Percentiles rank a stretch among this genome's conserved stretches.
phyloP scores from a whole-genome alignment of 495 filamentous ascomycete species.

The Xylaria telfairii region DNA sequence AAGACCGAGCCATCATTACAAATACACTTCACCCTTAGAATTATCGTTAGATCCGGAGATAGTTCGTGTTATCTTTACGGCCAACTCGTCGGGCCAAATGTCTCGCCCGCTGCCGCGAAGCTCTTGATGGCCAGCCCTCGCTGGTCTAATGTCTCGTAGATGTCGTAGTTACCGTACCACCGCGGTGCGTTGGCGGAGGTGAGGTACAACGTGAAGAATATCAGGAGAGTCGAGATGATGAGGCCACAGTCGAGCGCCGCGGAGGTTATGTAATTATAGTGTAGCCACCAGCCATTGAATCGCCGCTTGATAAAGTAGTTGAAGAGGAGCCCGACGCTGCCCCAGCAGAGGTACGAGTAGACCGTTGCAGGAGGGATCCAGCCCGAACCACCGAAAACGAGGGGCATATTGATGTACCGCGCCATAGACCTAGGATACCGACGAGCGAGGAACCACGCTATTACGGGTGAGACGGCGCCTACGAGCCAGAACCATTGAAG shows the following conservation, averaged over 20 bases:
- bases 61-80: slow-evolving; percentile 30
- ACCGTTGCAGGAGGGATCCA: slow-evolving; percentile 68
- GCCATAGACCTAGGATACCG: slow-evolving; percentile 60
- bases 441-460: slow-evolving; percentile 66
- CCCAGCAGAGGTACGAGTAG: slow-evolving; percentile 72
- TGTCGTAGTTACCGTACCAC: slow-evolving; percentile 71
- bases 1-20: neutral
- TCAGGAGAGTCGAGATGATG: slow-evolving; percentile 68
- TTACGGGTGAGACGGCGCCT: slow-evolving; percentile 63
- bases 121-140: slow-evolving; percentile 41
- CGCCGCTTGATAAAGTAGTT: slow-evolving; percentile 68
- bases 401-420: slow-evolving; percentile 68
- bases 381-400: slow-evolving; percentile 69
- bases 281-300: slow-evolving; percentile 75
- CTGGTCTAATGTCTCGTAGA: slow-evolving; percentile 49
- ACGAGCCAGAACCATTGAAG: slow-evolving; percentile 74
- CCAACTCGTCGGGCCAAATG: slow-evolving; percentile 54
- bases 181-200: slow-evolving; percentile 56
- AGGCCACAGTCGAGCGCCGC: slow-evolving; percentile 75
- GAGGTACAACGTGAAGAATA: slow-evolving; percentile 71
- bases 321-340: slow-evolving; percentile 69
- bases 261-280: slow-evolving; percentile 76
- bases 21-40: neutral
- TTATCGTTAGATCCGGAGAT: neutral
- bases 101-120: slow-evolving; percentile 43